Percentiles rank a stretch among this genome's conserved stretches.
Evolutionary conservation across 805 yeast species (phyloP).

Genomic region (Cyberlindnera petersonii): DNA sequence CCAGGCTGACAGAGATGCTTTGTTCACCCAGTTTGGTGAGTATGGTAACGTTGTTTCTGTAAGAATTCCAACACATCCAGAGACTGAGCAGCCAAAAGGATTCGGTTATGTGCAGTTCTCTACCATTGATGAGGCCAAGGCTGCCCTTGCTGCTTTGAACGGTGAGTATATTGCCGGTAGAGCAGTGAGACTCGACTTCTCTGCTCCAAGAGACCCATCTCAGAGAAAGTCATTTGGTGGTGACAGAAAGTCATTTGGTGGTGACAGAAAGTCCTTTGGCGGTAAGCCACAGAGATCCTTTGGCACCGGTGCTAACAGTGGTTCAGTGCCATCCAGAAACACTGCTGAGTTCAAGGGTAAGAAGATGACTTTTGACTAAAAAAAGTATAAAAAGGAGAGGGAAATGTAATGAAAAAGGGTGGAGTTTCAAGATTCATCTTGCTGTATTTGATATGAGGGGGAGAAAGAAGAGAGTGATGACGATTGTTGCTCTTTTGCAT

Average conservation of each 20-base stretch:
- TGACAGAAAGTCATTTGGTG: constrained; percentile 38
- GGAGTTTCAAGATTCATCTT: too few relatives aligned
- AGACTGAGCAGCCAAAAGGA: constrained; percentile 98
- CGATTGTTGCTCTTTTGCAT: too few relatives aligned
- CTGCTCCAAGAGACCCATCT: constrained; percentile 75
- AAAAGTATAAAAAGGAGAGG: too few relatives aligned
- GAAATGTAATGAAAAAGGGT: too few relatives aligned
- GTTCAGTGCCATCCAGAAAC: constrained; percentile 37
- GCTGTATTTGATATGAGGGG: too few relatives aligned
- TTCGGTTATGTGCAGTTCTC: constrained; percentile 96
- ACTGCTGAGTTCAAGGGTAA: constrained; percentile 74
- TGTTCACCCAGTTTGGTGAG: constrained; percentile 69
- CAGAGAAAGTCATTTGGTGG: constrained; percentile 29
- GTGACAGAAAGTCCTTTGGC: constrained; percentile 36
- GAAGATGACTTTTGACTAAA: constrained; percentile 76
- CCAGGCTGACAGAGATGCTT: constrained; percentile 76
- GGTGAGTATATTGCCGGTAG: constrained; percentile 90
- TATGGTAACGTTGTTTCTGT: constrained; percentile 83
- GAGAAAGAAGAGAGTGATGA: too few relatives aligned
- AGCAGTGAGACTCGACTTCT: constrained; percentile 91
- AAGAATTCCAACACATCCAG: constrained; percentile 97
- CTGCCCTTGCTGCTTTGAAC: constrained; percentile 80
- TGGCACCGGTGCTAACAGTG: constrained; percentile 51
- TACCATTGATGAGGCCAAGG: constrained; percentile 82
- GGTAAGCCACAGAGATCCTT: constrained; percentile 36